Evolutionary conservation across 1,284 basidiomycete genomes (phyloP).

Genomic region (Cutaneotrichosporon mucoides): DNA sequence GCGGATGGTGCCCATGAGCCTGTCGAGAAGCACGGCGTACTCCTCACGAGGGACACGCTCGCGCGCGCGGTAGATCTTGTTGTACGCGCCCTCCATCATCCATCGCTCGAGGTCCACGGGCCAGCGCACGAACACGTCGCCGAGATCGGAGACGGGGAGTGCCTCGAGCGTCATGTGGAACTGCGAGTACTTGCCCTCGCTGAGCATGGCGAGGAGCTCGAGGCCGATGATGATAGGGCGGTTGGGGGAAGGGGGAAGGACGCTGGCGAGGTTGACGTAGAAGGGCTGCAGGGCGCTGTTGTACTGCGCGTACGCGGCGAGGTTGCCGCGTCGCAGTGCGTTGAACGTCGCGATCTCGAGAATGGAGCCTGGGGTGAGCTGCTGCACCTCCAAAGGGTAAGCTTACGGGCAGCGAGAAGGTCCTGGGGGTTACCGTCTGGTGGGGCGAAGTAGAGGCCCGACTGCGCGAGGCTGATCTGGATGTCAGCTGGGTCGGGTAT

Average conservation of each 20-base stretch:
- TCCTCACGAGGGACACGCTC: slow-evolving; percentile 60
- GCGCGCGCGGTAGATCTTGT: slow-evolving; percentile 94
- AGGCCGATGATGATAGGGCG: slow-evolving; percentile 87
- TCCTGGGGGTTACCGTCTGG: slow-evolving; percentile 38
- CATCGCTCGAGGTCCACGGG: slow-evolving; percentile 89
- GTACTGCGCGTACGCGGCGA: slow-evolving; percentile 91
- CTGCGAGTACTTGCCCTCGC: slow-evolving; percentile 92
- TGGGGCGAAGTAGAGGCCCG: slow-evolving; percentile 48
- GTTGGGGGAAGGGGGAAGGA: slow-evolving; percentile 74
- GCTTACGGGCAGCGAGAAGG: slow-evolving; percentile 47
- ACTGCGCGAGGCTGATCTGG: slow-evolving; percentile 47
- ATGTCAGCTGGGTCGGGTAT: background rate
- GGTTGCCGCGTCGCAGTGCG: slow-evolving; percentile 80
- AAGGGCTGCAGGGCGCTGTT: slow-evolving; percentile 88
- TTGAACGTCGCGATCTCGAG: slow-evolving; percentile 93
- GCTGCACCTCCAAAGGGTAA: background rate
- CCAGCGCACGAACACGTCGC: slow-evolving; percentile 75
- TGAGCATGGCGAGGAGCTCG: slow-evolving; percentile 88
- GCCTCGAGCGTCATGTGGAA: slow-evolving; percentile 99
- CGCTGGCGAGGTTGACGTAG: slow-evolving; percentile 76
- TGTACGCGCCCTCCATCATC: slow-evolving; percentile 98
- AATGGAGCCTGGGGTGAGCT: slow-evolving; percentile 67
- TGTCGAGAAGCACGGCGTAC: slow-evolving; percentile 45
- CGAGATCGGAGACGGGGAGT: slow-evolving; percentile 60
- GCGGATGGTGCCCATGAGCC: slow-evolving; percentile 46